A percentile compares a stretch with the other conserved stretches of the same genome.
phyloP scores from a whole-genome alignment of 176 grass and related monocot genomes.

The Pontederia crassipes region DNA sequence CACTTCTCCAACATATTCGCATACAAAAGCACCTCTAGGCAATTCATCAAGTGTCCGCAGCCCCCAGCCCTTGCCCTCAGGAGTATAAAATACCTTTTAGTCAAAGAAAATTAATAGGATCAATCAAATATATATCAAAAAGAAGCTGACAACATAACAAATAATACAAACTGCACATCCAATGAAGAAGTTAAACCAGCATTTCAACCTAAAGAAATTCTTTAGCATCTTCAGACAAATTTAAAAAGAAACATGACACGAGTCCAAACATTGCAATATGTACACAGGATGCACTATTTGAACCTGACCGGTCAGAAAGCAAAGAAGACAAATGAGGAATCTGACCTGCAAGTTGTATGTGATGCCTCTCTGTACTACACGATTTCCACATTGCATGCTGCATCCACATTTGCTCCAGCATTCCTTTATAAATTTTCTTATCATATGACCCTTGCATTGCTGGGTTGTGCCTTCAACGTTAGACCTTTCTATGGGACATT shows the following conservation, averaged over 20 bases:
- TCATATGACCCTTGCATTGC: slow-evolving; percentile 61
- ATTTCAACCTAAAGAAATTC: too few relatives aligned
- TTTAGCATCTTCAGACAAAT: background rate
- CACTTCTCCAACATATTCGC: slow-evolving; percentile 67
- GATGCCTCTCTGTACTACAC: slow-evolving; percentile 54
- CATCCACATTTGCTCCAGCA: slow-evolving; percentile 88
- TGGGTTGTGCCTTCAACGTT: slow-evolving; percentile 26
- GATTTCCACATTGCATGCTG: slow-evolving; percentile 62
- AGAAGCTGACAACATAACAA: background rate
- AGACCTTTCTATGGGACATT: slow-evolving; percentile 46
- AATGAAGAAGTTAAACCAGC: too few relatives aligned
- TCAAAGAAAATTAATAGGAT: background rate
- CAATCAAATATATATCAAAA: background rate
- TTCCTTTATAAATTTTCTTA: slow-evolving; percentile 78
- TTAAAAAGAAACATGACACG: background rate
- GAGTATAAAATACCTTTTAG: slow-evolving; percentile 54
- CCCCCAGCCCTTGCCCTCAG: slow-evolving; percentile 69
- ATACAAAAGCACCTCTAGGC: slow-evolving; percentile 73
- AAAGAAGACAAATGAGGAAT: background rate
- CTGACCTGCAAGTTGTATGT: slow-evolving; percentile 50
- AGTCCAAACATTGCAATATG: too few relatives aligned
- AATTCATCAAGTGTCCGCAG: slow-evolving; percentile 46
- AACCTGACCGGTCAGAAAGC: slow-evolving; percentile 4
- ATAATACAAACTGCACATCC: too few relatives aligned
- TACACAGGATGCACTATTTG: background rate